These are phyloP conservation scores for Panicum virgatum DNA, from an alignment of 202 grass and related monocot genomes.

Conservation along the genomic window DNA sequence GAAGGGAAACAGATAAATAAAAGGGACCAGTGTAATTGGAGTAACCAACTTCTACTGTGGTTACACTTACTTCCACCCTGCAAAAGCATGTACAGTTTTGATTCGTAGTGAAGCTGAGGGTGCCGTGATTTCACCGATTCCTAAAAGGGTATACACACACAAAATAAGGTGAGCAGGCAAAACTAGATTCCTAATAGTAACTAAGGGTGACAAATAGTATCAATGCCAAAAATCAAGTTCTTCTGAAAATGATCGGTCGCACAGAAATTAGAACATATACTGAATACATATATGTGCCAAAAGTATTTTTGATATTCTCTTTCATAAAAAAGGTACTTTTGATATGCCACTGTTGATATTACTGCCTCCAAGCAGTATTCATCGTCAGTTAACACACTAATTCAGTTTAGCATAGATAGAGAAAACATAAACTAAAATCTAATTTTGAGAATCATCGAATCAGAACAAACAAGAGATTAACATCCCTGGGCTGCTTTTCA, in stretches of 20 bases:
- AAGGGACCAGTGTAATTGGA: not conserved
- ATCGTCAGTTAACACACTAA: not conserved
- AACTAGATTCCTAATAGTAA: not conserved
- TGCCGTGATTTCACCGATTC: slow-evolving; percentile 55
- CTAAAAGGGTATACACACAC: slow-evolving; percentile 24
- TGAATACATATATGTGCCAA: not conserved
- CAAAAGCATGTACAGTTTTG: slow-evolving; percentile 58
- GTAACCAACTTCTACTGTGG: not conserved
- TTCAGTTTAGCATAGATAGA: not conserved
- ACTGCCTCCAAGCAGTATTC: not conserved
- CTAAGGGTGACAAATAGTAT: not conserved
- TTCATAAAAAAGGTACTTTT: too few species aligned
- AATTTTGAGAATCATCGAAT: not conserved
- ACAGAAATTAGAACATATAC: not conserved
- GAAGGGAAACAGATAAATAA: slow-evolving; percentile 22
- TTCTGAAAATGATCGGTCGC: not conserved
- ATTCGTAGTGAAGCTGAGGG: slow-evolving; percentile 61
- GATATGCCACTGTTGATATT: not conserved
- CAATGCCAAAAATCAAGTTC: slow-evolving; percentile 10
- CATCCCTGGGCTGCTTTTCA: not conserved
- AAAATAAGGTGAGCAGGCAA: slow-evolving; percentile 3
- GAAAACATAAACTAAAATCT: slow-evolving; percentile 6
- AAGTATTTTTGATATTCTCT: too few species aligned
- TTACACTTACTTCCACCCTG: slow-evolving; percentile 57
- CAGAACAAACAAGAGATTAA: not conserved